A percentile compares a stretch with the other conserved stretches of the same genome.
Evolutionary conservation across 169 alveolate genomes (phyloP).

Genomic region (Plasmodium chabaudi): DNA sequence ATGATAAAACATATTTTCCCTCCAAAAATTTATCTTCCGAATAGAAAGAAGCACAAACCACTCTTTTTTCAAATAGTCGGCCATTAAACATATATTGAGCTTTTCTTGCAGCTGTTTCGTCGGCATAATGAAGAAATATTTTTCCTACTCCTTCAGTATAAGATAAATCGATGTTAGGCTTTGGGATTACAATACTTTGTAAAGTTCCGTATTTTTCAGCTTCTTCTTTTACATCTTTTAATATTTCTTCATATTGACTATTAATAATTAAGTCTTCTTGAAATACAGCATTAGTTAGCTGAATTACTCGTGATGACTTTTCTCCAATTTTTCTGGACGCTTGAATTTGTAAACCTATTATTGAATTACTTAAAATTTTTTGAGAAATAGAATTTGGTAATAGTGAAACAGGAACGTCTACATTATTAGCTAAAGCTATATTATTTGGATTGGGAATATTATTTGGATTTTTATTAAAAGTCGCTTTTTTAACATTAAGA

Average conservation of each 20-base stretch:
- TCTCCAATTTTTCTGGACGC: constrained; percentile 89
- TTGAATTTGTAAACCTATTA: constrained; percentile 88
- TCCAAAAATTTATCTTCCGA: constrained; percentile 85
- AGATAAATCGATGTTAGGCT: constrained; percentile 87
- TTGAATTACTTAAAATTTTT: constrained; percentile 86
- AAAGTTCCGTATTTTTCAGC: constrained; percentile 90
- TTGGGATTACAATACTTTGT: constrained; percentile 89
- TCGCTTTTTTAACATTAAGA: constrained; percentile 79
- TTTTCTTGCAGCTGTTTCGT: constrained; percentile 87
- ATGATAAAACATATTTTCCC: constrained; percentile 88
- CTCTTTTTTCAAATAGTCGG: constrained; percentile 89
- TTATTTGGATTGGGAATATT: constrained; percentile 56
- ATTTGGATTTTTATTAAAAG: constrained; percentile 77
- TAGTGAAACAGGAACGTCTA: constrained; percentile 85
- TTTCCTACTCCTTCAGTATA: constrained; percentile 87
- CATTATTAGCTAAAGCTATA: constrained; percentile 76
- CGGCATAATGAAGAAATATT: constrained; percentile 87
- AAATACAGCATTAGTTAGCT: constrained; percentile 88
- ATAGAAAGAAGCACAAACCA: constrained; percentile 92
- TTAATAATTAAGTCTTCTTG: constrained; percentile 90
- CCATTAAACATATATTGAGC: constrained; percentile 93
- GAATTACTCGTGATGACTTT: constrained; percentile 90
- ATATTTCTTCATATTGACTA: constrained; percentile 84
- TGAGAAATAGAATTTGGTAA: constrained; percentile 90
- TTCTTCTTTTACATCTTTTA: constrained; percentile 86